phyloP scores from a whole-genome alignment of 352 stramenopile species.

The Detonula confervacea region DNA sequence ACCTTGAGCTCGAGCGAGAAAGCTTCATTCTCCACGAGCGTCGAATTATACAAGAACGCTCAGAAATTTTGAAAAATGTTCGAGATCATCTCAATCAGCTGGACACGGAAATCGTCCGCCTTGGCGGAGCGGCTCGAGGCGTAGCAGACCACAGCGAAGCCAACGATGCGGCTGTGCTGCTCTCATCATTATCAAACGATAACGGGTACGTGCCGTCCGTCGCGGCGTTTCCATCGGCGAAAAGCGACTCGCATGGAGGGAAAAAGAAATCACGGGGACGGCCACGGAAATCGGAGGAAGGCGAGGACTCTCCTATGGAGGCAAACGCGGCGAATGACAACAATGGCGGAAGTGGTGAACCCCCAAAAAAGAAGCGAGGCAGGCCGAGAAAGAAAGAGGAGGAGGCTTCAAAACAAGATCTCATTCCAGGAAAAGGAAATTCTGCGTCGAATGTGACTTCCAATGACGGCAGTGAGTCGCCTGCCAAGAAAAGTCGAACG shows the following conservation, averaged over 20 bases:
- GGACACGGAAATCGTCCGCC: conserved; percentile 34
- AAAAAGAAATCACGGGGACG: conserved; percentile 31
- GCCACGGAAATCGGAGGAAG: conserved; percentile 6
- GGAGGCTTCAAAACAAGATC: no score
- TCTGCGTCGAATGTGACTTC: background rate
- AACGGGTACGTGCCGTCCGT: conserved; percentile 12
- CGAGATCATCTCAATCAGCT: conserved; percentile 27
- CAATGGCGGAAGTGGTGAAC: background rate
- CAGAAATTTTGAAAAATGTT: conserved; percentile 34
- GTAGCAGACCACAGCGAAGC: background rate
- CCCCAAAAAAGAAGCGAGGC: background rate
- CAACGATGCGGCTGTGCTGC: background rate
- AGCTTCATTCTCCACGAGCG: conserved; percentile 21
- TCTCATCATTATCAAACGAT: background rate
- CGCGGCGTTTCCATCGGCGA: conserved; percentile 12
- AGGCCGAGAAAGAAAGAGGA: conserved; percentile 1
- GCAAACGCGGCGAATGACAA: background rate
- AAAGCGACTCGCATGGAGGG: background rate
- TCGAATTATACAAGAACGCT: conserved; percentile 26
- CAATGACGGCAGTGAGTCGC: no score
- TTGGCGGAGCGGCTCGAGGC: conserved; percentile 20
- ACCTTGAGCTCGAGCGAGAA: conserved; percentile 19
- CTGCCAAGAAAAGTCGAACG: no score
- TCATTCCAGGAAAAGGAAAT: conserved; percentile 24
- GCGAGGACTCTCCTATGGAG: background rate